phyloP scores from a whole-genome alignment of 768 basidiomycete genomes.

The Gloeopeniophorella convolvens region DNA sequence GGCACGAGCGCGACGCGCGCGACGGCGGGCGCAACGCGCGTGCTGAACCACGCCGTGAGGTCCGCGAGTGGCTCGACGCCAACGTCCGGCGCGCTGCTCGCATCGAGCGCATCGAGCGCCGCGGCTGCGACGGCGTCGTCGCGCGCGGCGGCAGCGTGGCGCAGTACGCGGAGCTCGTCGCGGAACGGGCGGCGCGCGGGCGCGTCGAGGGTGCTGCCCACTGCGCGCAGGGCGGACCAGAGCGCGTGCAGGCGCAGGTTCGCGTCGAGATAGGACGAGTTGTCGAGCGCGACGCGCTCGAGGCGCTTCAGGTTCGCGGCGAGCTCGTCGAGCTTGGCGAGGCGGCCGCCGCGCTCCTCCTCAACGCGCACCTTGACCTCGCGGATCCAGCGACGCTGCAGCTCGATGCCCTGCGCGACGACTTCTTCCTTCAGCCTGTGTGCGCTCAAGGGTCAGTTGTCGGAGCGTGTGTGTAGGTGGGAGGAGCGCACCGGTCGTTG shows the following conservation, averaged over 20 bases:
- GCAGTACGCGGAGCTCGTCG: slow-evolving; percentile 78
- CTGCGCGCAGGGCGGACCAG: slow-evolving; percentile 87
- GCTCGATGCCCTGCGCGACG: slow-evolving; percentile 92
- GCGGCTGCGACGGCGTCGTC: slow-evolving; percentile 62
- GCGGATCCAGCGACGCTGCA: slow-evolving; percentile 93
- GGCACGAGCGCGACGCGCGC: slow-evolving; percentile 90
- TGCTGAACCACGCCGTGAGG: slow-evolving; percentile 86
- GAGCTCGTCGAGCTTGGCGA: slow-evolving; percentile 92
- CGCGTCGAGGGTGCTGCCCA: slow-evolving; percentile 56
- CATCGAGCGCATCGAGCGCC: slow-evolving; percentile 64
- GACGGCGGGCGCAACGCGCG: slow-evolving; percentile 76
- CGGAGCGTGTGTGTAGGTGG: neutral
- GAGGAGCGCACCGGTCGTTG: slow-evolving; percentile 74
- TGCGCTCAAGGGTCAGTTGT: neutral
- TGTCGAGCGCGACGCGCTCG: slow-evolving; percentile 86
- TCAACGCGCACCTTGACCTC: slow-evolving; percentile 96
- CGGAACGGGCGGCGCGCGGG: slow-evolving; percentile 78
- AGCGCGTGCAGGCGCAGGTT: slow-evolving; percentile 88
- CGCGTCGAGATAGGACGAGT: slow-evolving; percentile 85
- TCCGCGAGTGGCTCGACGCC: slow-evolving; percentile 87
- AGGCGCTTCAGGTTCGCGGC: slow-evolving; percentile 85
- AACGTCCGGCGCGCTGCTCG: slow-evolving; percentile 66
- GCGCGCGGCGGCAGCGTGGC: slow-evolving; percentile 61
- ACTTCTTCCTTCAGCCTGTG: slow-evolving; percentile 87
- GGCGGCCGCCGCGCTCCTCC: slow-evolving; percentile 90